Base-by-base conservation (phyloP, 495 filamentous ascomycete genomes). In the Cercophora sp. region DNA sequence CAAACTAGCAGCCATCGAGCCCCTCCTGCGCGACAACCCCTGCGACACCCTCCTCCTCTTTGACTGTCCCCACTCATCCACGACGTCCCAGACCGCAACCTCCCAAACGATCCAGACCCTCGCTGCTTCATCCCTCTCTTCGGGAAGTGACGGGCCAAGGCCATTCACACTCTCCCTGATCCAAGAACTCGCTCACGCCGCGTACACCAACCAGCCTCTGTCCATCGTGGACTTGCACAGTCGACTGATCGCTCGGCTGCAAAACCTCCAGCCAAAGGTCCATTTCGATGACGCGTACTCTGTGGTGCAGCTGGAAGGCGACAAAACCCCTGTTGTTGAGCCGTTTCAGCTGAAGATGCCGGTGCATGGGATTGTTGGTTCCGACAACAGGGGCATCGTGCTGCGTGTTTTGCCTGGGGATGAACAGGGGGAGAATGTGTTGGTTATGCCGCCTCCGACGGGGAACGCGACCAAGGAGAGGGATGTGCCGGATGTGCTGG, bases 101-200 rank as follows among this genome's bases (percentile, higher is more conserved):
- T 52, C 46, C 5, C 52, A 52, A 0, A 25, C 51, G 1, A 56
- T 62, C 8, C 64, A 71, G 45, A 46, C 56, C 0, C 48, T 71
- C 8, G 59, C 68, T 13, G 68, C 67, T 23, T 25, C 54, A 2
- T 18, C 34, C 27, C 51, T 44, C 8, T 20, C 57, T 19, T 1
- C 43, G 4, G 11, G 10, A 0, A 23, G 20, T 10, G 59, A 60
- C 23, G 50, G 48, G 1, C 10, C 48, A n/a, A 49, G 61, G 10
- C 64, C 63, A 0, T 70, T 71, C 36, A 68, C 65, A 3, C 51
- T 48, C 2, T 54, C 56, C 2, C 55, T 71, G 0, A 51, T 59
- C 3, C 52, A 66, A 8, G 57, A 54, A n/a, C 55, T 66, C 11
- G 56, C 56, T 0, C 49, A 54, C 10, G 48, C 55, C 22, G 58